A percentile compares a stretch with the other conserved stretches of the same genome.
These are phyloP conservation scores for Quercus tomentella DNA, from an alignment of 331 rosid genomes.

Conservation along the genomic window DNA sequence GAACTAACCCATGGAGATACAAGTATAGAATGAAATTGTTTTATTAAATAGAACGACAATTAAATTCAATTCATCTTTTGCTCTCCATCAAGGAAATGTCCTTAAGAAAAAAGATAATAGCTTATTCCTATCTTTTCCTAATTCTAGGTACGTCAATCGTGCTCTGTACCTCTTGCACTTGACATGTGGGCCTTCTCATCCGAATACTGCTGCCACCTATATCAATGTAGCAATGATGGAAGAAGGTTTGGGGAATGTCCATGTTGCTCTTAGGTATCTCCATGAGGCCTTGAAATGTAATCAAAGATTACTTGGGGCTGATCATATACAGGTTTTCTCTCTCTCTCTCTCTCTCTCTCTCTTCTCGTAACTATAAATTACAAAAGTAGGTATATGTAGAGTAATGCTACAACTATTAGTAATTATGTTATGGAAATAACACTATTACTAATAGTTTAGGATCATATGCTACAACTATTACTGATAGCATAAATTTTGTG, in stretches of 20 bases:
- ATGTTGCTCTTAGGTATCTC: conserved; percentile 93
- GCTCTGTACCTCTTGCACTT: conserved; percentile 93
- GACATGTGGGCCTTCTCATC: conserved; percentile 99
- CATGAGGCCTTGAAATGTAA: conserved; percentile 98
- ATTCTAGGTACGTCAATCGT: conserved; percentile 85
- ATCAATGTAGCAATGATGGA: conserved; percentile 99
- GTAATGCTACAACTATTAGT: not conserved
- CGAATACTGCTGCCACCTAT: conserved; percentile 98
- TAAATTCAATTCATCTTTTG: not conserved
- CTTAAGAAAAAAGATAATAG: not conserved
- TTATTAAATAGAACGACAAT: not conserved
- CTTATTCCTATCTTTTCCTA: not conserved
- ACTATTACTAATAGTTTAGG: too few species aligned
- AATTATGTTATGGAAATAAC: not conserved
- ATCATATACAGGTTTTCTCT: conserved; percentile 89
- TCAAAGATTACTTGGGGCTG: conserved; percentile 95
- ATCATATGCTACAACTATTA: too few species aligned
- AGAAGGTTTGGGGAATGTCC: conserved; percentile 97
- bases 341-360: conserved; percentile 29
- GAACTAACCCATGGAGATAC: not conserved
- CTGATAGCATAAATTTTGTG: too few species aligned
- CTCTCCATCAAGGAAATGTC: not conserved
- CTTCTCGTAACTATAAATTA: not conserved
- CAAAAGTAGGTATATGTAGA: not conserved
- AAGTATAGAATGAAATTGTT: not conserved